These are phyloP conservation scores for Jackrogersella multiformis DNA, from an alignment of 495 filamentous ascomycete genomes.

Conservation along the genomic window DNA sequence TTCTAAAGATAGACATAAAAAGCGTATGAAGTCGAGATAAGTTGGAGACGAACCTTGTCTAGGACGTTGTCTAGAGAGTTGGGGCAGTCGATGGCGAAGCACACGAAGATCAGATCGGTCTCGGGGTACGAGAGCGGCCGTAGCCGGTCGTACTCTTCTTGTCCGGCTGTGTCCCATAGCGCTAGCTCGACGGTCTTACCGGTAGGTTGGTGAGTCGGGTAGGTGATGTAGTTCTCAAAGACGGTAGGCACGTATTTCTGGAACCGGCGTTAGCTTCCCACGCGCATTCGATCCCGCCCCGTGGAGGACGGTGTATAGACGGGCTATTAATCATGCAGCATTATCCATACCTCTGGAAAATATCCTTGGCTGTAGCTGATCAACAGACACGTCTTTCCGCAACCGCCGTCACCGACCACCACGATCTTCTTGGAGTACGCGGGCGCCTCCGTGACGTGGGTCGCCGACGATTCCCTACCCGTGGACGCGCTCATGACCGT, in stretches of 20 bases:
- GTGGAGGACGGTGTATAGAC: too few relatives aligned
- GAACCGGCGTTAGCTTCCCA: constrained; percentile 24
- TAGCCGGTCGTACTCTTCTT: constrained; percentile 97
- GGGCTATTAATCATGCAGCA: too few relatives aligned
- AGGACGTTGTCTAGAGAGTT: constrained; percentile 98
- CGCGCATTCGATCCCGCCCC: too few relatives aligned
- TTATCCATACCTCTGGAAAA: constrained; percentile 96
- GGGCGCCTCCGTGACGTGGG: constrained; percentile 86
- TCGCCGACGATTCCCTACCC: constrained; percentile 76
- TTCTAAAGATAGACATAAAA: too few relatives aligned
- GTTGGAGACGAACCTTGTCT: constrained; percentile 79
- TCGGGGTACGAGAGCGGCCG: constrained; percentile 96
- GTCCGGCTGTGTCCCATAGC: constrained; percentile 97
- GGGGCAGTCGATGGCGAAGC: constrained; percentile 98
- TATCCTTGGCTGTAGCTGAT: constrained; percentile 98
- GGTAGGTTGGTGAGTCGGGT: constrained; percentile 83
- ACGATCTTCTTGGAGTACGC: constrained; percentile 99
- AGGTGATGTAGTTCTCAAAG: constrained; percentile 99
- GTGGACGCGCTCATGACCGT: constrained; percentile 72
- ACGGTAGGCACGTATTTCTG: constrained; percentile 99
- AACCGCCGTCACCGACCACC: constrained; percentile 96
- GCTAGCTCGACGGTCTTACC: constrained; percentile 96
- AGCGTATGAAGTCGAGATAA: neutral
- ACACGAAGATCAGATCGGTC: constrained; percentile 97
- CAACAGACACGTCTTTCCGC: constrained; percentile 97